Conservation (phyloP, 805 yeast genomes). For the Ogataea siamensis region DNA sequence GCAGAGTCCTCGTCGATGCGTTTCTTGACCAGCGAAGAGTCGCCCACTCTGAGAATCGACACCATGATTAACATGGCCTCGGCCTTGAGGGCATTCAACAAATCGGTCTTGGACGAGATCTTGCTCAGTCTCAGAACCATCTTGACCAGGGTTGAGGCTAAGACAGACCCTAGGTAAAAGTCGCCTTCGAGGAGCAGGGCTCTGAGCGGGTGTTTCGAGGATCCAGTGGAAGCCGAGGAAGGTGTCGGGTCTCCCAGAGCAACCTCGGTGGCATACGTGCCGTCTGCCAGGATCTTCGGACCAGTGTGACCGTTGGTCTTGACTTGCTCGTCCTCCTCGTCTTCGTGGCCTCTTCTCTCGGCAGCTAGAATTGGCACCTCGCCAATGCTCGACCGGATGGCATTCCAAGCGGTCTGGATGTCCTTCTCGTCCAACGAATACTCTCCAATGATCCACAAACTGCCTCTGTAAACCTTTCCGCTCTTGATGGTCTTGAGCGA, state of each 20-base stretch:
- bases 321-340: constrained; percentile 30
- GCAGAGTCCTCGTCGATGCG: constrained; percentile 93
- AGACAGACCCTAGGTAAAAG: constrained; percentile 83
- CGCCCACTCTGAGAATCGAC: constrained; percentile 85
- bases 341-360: constrained; percentile 46
- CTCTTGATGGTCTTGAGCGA: constrained; percentile 69
- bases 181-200: constrained; percentile 82
- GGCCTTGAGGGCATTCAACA: constrained; percentile 82
- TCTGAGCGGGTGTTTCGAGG: constrained; percentile 67
- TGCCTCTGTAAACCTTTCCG: constrained; percentile 90
- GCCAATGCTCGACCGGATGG: constrained; percentile 78
- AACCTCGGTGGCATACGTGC: constrained; percentile 95
- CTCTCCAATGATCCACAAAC: constrained; percentile 96
- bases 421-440: constrained; percentile 69
- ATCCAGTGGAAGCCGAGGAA: constrained; percentile 33
- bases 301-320: constrained; percentile 41
- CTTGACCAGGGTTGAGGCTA: constrained; percentile 86
- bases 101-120: constrained; percentile 46
- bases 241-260: constrained; percentile 55
- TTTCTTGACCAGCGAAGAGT: constrained; percentile 63
- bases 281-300: constrained; percentile 94
- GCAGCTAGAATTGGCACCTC: constrained; percentile 85
- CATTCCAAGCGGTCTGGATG: constrained; percentile 83
- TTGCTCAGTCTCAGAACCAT: constrained; percentile 73
- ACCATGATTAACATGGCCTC: constrained; percentile 94